Evolutionary conservation across 129 eudicot genomes (phyloP).

Genomic region (Flaveria bidentis): DNA sequence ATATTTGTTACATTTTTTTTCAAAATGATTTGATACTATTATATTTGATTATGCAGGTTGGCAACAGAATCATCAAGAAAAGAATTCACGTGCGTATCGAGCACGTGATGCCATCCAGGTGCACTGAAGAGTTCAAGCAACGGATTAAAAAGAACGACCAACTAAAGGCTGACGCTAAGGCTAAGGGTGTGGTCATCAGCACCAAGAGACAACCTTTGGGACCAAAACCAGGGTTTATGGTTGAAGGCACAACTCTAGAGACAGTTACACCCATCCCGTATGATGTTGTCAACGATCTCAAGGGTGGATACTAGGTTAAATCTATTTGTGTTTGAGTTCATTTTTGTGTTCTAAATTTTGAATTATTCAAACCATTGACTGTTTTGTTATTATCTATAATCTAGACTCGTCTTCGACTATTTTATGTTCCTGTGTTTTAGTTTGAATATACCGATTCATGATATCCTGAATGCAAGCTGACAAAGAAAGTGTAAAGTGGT

Average conservation of each 20-base stretch:
- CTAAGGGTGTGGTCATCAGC: constrained; percentile 67
- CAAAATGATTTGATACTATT: background rate
- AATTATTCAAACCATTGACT: constrained; percentile 5
- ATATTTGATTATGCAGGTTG: constrained; percentile 48
- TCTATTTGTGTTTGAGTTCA: constrained; percentile 8
- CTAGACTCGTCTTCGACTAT: background rate
- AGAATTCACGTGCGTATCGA: constrained; percentile 91
- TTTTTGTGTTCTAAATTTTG: constrained; percentile 39
- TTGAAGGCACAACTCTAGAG: constrained; percentile 77
- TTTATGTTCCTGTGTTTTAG: constrained; percentile 15
- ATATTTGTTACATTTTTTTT: background rate
- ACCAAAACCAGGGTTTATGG: constrained; percentile 94
- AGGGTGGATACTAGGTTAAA: constrained; percentile 72
- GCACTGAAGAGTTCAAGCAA: constrained; percentile 70
- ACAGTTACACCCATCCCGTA: constrained; percentile 93
- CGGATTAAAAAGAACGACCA: constrained; percentile 73
- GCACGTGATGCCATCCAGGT: constrained; percentile 81
- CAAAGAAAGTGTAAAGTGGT: too few species aligned
- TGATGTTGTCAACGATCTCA: constrained; percentile 92
- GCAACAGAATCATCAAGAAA: constrained; percentile 71
- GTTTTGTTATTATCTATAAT: constrained; percentile 14
- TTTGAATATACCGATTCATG: background rate
- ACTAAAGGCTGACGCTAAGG: constrained; percentile 84
- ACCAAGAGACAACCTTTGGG: constrained; percentile 88
- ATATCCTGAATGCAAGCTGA: too few species aligned